Base-by-base conservation (phyloP, 2,329 filamentous ascomycete genomes). In the Akanthomyces dipterigenus region DNA sequence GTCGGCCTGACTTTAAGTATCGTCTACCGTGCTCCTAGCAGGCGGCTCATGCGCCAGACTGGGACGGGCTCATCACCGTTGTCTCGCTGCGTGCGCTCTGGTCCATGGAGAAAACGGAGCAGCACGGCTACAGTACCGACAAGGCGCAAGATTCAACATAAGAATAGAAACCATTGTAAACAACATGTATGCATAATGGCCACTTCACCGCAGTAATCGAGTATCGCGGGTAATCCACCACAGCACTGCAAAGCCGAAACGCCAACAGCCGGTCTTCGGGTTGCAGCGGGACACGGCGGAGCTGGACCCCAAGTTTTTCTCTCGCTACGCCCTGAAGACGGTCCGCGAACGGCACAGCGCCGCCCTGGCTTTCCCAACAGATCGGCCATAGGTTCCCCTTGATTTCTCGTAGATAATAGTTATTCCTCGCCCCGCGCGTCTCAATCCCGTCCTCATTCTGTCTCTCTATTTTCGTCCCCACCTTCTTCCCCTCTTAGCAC, bases 221-320 rank as follows among this genome's bases (percentile, higher is more conserved):
- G 12, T 38, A 16, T 14, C 36, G 14, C 36, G 36, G 36, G 36
- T 16, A 16, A 38, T 38, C 36, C 36, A 38, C 36, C 11, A 14
- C 36, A 14, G 36, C 36, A 38, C 36, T 38, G 14, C 22, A 51
- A 57, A 48, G 55, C 55, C 55, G 55, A 55, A 34, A 53, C 24
- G 9, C 50, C 36, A 54, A 34, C 3, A 24, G 34, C 31, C 20
- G 31, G 55, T 43, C 6, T 45, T 60, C 57, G 57, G 57, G 57
- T 60, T 60, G 57, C 49, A 40, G 49, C 57, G 57, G 57, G 49
- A 53, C 49, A 45, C 6, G 48, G 45, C 49, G 57, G 57, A 51
- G 46, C 38, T 43, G 46, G 46, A 54, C 40, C 57, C 49, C 57
- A 40, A 54, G 49, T 26, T 46, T 54, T 60, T 60, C 46, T 26